phyloP scores from a whole-genome alignment of 2,329 filamentous ascomycete species.

The Alternaria gansuensis region DNA sequence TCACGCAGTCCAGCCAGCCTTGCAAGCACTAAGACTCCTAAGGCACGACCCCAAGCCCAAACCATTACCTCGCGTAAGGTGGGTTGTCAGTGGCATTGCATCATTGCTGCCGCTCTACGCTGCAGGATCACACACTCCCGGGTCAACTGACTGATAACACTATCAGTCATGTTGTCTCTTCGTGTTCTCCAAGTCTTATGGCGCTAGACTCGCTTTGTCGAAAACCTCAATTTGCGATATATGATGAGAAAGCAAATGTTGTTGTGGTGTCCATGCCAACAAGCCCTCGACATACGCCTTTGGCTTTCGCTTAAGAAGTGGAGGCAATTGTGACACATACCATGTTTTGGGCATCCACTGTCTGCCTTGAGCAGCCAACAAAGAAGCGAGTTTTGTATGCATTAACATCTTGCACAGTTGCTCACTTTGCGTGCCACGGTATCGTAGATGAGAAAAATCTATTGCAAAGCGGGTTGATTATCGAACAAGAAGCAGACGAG shows the following conservation, averaged over 20 bases:
- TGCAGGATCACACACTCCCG: conserved; percentile 13
- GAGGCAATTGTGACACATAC: conserved; percentile 13
- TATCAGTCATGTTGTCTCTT: conserved; percentile 15
- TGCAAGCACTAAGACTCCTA: conserved; percentile 14
- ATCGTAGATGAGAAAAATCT: conserved; percentile 13
- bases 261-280: conserved; percentile 8
- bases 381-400: conserved; percentile 13
- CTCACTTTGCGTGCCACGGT: conserved; percentile 14
- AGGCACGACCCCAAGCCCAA: conserved; percentile 14
- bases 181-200: conserved; percentile 16
- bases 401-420: conserved; percentile 11
- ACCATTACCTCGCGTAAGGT: conserved; percentile 16
- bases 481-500: conserved; percentile 10
- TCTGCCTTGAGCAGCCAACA: conserved; percentile 11
- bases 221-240: conserved; percentile 14
- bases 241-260: conserved; percentile 13
- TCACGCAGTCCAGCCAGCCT: conserved; percentile 14
- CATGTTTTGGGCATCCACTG: conserved; percentile 14
- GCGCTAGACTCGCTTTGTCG: conserved; percentile 10
- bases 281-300: conserved; percentile 11
- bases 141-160: conserved; percentile 13
- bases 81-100: conserved; percentile 17
- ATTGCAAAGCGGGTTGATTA: conserved; percentile 15
- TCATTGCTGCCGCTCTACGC: conserved; percentile 16
- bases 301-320: conserved; percentile 10